phyloP scores from a whole-genome alignment of 768 basidiomycete genomes.

The Tylopilus vinaceipallidus region DNA sequence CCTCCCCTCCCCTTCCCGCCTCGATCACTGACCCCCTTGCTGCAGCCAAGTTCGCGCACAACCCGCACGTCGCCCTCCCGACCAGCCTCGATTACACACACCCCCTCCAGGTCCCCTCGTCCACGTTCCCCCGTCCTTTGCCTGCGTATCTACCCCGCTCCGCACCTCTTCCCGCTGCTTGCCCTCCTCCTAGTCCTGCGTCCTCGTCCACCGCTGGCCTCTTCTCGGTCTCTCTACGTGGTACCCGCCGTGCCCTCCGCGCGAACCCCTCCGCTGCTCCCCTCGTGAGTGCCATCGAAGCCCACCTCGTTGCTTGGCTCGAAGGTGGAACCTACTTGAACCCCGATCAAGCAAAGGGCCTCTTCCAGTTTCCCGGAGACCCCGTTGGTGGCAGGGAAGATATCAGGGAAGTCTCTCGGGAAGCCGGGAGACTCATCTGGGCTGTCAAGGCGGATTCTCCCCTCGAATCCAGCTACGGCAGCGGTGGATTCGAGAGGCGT shows the following conservation, averaged over 20 bases:
- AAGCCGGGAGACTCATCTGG: constrained; percentile 72
- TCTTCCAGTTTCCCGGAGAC: constrained; percentile 37
- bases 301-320: constrained; percentile 63
- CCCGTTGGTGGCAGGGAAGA: constrained; percentile 51
- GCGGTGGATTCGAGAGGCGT: constrained; percentile 75
- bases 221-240: constrained; percentile 74
- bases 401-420: constrained; percentile 65
- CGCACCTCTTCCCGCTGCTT: constrained; percentile 46
- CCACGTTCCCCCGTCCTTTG: constrained; percentile 77
- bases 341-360: constrained; percentile 42
- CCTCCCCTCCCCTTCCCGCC: not conserved
- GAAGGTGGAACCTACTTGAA: constrained; percentile 53
- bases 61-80: constrained; percentile 70
- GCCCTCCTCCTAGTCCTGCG: constrained; percentile 43
- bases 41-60: constrained; percentile 67
- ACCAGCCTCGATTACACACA: constrained; percentile 53
- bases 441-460: constrained; percentile 35
- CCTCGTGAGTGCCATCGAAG: constrained; percentile 69
- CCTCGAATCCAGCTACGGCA: constrained; percentile 18
- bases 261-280: constrained; percentile 47
- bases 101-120: constrained; percentile 38
- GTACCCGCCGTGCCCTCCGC: constrained; percentile 67
- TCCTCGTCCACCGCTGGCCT: constrained; percentile 66
- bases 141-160: constrained; percentile 68
- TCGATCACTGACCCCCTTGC: constrained; percentile 3